These are phyloP conservation scores for Trypanosoma lewisi DNA, from an alignment of 208 protist species.

Conservation along the genomic window DNA sequence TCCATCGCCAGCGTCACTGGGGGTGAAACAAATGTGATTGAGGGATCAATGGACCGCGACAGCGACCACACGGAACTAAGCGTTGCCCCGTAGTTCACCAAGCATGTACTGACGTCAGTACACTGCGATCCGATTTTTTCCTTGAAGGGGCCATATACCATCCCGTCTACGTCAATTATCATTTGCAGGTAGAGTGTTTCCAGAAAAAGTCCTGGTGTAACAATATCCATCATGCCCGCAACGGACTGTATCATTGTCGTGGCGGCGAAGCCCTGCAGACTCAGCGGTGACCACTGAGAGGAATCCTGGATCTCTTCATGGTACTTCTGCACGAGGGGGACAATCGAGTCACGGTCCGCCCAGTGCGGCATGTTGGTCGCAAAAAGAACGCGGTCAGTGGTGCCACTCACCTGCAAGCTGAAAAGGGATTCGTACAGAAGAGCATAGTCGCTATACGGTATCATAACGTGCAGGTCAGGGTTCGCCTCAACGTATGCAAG, in stretches of 20 bases:
- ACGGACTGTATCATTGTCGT: constrained; percentile 16
- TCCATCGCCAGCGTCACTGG: constrained; percentile 37
- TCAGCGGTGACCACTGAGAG: constrained; percentile 6
- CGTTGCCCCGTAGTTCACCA: constrained; percentile 50
- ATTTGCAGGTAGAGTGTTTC: constrained; percentile 25
- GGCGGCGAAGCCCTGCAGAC: constrained; percentile 14
- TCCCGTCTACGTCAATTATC: constrained; percentile 25
- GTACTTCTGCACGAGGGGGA: constrained; percentile 16
- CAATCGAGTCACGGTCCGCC: constrained; percentile 25
- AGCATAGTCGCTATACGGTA: constrained; percentile 26
- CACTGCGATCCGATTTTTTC: not conserved
- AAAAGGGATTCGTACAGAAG: constrained; percentile 25
- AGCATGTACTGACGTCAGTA: constrained; percentile 7
- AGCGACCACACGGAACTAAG: constrained; percentile 29
- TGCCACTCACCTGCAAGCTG: constrained; percentile 10
- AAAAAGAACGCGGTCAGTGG: constrained; percentile 27
- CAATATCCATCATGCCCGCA: constrained; percentile 9
- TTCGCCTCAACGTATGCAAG: constrained; percentile 24
- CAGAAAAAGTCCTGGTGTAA: constrained; percentile 20
- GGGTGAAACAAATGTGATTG: constrained; percentile 1
- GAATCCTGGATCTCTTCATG: constrained; percentile 8
- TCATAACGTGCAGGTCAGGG: constrained; percentile 18
- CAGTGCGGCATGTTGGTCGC: constrained; percentile 47
- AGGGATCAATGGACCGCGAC: constrained; percentile 27
- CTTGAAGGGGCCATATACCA: constrained; percentile 26